These are phyloP conservation scores for Trichoderma guizhouense DNA, from an alignment of 2,329 filamentous ascomycete species.

Conservation along the genomic window DNA sequence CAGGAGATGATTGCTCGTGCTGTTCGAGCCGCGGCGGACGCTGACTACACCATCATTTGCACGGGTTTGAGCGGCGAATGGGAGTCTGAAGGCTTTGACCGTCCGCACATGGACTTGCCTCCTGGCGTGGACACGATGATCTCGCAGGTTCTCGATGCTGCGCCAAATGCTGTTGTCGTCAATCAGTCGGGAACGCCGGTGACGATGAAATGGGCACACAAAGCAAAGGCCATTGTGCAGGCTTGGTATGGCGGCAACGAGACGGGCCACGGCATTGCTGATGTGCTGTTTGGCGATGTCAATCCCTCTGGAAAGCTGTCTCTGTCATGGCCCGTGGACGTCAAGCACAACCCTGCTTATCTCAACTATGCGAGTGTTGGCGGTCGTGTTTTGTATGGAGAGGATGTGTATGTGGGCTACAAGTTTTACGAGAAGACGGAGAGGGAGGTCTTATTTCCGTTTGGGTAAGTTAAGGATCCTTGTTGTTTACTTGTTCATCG, in stretches of 20 bases:
- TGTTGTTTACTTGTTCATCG: no score
- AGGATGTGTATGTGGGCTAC: slow-evolving; percentile 2
- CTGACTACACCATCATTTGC: slow-evolving; percentile 4
- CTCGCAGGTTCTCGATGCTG: background rate
- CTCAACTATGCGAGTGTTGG: slow-evolving; percentile 8
- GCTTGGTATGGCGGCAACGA: slow-evolving; percentile 1
- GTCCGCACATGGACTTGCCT: background rate
- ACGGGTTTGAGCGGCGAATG: background rate
- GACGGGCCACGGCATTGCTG: background rate
- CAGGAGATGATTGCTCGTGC: background rate
- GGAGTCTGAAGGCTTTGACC: slow-evolving; percentile 2
- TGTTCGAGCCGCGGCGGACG: background rate
- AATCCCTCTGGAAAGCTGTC: background rate
- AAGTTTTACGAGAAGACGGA: slow-evolving; percentile 1
- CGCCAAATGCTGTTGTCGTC: background rate
- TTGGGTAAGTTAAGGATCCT: background rate
- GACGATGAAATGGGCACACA: background rate
- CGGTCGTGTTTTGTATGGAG: background rate
- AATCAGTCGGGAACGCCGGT: slow-evolving; percentile 1
- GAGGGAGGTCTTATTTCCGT: background rate
- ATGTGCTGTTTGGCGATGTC: background rate
- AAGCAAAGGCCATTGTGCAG: background rate
- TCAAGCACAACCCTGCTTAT: background rate
- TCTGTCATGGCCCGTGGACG: background rate
- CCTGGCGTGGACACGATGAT: background rate